Percentiles rank a stretch among this genome's conserved stretches.
Evolutionary conservation across 2,329 filamentous ascomycete species (phyloP).

Genomic region (Aquanectria penicillioides): DNA sequence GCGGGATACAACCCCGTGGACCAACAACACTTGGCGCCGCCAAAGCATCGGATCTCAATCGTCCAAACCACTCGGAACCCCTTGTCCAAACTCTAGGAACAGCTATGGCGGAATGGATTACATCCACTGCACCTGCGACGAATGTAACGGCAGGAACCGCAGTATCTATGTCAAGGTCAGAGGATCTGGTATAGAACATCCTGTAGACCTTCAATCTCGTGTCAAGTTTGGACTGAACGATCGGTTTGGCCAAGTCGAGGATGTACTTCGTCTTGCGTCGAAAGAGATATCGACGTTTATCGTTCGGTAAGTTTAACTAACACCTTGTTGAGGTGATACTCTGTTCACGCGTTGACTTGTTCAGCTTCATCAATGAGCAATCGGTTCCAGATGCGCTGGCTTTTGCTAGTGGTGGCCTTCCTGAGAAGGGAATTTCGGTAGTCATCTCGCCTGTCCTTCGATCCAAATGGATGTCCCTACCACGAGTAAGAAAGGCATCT

Average conservation of each 20-base stretch:
- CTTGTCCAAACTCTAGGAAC: conserved; percentile 38
- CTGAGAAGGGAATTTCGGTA: conserved; percentile 41
- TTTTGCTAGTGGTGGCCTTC: conserved; percentile 33
- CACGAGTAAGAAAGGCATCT: neutral
- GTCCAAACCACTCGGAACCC: neutral
- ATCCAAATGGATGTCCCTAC: conserved; percentile 44
- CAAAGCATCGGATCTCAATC: conserved; percentile 16
- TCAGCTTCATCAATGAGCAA: conserved; percentile 41
- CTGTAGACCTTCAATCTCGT: conserved; percentile 39
- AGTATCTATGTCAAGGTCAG: conserved; percentile 43
- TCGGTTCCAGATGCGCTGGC: conserved; percentile 42
- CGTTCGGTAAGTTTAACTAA: conserved; percentile 40
- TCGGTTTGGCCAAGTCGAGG: conserved; percentile 46
- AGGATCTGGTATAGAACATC: neutral
- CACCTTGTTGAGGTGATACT: neutral
- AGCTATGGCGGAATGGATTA: conserved; percentile 34
- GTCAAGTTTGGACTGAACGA: conserved; percentile 42
- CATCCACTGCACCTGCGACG: conserved; percentile 41
- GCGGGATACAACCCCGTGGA: conserved; percentile 29
- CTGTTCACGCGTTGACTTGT: neutral
- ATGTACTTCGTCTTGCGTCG: conserved; percentile 31
- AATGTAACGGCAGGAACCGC: conserved; percentile 44
- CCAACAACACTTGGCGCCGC: conserved; percentile 28
- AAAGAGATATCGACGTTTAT: conserved; percentile 35
- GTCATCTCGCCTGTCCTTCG: conserved; percentile 40